Evolutionary conservation across 768 basidiomycete genomes (phyloP).

Genomic region (Bullera alba): DNA sequence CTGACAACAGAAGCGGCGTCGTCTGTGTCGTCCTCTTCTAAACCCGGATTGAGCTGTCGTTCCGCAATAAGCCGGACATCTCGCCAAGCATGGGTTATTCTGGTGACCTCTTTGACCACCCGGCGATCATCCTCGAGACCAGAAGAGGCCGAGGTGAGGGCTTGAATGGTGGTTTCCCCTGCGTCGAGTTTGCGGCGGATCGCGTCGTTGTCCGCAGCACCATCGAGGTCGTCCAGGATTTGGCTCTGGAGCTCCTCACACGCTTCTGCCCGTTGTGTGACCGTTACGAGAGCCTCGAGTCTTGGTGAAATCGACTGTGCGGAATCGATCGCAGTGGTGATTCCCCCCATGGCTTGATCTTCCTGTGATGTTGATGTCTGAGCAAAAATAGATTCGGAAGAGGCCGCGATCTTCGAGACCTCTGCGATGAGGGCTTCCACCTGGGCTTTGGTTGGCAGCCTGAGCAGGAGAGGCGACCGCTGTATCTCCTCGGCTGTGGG

Average conservation of each 20-base stretch:
- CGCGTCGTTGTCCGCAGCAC: background rate
- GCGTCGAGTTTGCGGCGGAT: background rate
- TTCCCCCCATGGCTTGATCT: background rate
- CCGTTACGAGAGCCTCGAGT: conserved; percentile 3
- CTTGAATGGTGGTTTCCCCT: background rate
- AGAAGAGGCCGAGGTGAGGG: background rate
- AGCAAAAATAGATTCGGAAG: no score
- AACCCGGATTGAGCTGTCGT: no score
- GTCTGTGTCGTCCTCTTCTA: no score
- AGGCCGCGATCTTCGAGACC: no score
- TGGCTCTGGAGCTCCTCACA: conserved; percentile 8
- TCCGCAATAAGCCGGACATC: background rate
- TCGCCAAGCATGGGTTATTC: background rate
- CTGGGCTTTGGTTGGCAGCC: no score
- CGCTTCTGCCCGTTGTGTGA: background rate
- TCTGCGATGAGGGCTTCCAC: no score
- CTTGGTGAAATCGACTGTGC: conserved; percentile 1
- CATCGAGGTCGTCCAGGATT: conserved; percentile 6
- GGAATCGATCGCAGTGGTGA: background rate
- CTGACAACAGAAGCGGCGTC: no score
- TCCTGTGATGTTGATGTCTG: background rate
- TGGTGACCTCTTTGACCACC: background rate
- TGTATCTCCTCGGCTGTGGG: no score
- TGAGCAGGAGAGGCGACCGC: no score
- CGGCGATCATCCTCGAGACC: background rate